A percentile compares a stretch with the other conserved stretches of the same genome.
Evolutionary conservation across 495 filamentous ascomycete genomes (phyloP).

Genomic region (Penicillium odoratum): DNA sequence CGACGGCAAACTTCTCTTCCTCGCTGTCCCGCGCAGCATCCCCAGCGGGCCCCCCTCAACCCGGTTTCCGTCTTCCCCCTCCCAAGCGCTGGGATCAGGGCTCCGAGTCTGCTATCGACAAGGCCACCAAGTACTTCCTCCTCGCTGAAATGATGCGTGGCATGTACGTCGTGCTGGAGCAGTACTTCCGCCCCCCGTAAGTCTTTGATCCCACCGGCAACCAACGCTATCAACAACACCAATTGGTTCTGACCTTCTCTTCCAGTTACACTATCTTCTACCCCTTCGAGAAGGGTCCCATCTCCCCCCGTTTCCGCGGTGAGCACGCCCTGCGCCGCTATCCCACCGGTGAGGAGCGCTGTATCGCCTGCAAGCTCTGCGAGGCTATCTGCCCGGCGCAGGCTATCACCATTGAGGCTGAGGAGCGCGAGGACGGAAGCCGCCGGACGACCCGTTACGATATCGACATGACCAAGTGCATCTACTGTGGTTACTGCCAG

Average conservation of each 20-base stretch:
- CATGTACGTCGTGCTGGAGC: conserved; percentile 97
- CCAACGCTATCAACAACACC: not conserved
- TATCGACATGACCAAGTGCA: conserved; percentile 99
- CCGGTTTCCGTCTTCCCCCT: conserved; percentile 71
- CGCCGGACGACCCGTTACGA: conserved; percentile 95
- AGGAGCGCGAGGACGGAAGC: conserved; percentile 94
- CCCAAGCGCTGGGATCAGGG: conserved; percentile 70
- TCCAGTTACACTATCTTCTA: conserved; percentile 95
- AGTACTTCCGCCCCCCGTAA: conserved; percentile 97
- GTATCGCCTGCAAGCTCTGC: conserved; percentile 99
- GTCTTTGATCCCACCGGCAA: conserved; percentile 37
- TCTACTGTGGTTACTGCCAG: conserved; percentile 99
- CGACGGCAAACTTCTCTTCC: conserved; percentile 62
- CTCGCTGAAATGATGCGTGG: conserved; percentile 92
- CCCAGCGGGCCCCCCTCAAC: conserved; percentile 71
- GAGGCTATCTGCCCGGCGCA: conserved; percentile 97
- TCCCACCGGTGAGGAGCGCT: conserved; percentile 95
- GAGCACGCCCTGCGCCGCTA: conserved; percentile 95
- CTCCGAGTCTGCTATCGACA: conserved; percentile 70
- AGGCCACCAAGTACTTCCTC: conserved; percentile 88
- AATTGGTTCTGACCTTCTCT: not conserved
- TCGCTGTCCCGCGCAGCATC: conserved; percentile 63
- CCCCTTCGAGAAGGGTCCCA: conserved; percentile 98
- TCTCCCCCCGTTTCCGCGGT: conserved; percentile 95
- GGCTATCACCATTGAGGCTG: conserved; percentile 97